Conservation (phyloP, 768 basidiomycete genomes). For the Hemileccinum impolitum region DNA sequence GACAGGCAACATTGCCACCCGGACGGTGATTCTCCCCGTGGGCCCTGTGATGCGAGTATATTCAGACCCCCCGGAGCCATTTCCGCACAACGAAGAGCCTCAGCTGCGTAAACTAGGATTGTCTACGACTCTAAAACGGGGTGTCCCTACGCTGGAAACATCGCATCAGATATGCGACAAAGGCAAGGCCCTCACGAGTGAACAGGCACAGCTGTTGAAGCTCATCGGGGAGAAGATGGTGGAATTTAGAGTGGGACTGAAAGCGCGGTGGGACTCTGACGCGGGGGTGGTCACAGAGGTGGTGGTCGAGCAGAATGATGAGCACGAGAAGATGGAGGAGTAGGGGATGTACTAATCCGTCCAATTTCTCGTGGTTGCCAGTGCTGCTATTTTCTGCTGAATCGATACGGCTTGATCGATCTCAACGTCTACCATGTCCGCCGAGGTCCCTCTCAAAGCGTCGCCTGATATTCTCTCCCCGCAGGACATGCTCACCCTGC, state of each 20-base stretch:
- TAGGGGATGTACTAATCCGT: slow-evolving; percentile 9
- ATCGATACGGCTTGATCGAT: slow-evolving; percentile 4
- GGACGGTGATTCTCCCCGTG: slow-evolving; percentile 70
- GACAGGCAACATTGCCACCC: slow-evolving; percentile 73
- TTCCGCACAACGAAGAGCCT: slow-evolving; percentile 97
- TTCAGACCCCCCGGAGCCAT: slow-evolving; percentile 80
- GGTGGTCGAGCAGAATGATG: slow-evolving; percentile 36
- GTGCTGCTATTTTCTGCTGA: slow-evolving; percentile 2
- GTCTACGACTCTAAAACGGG: slow-evolving; percentile 77
- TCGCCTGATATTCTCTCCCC: slow-evolving; percentile 64
- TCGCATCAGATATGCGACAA: slow-evolving; percentile 84
- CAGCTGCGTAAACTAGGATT: slow-evolving; percentile 92
- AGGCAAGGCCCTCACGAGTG: slow-evolving; percentile 74
- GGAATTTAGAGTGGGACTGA: slow-evolving; percentile 68
- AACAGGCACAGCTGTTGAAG: slow-evolving; percentile 93
- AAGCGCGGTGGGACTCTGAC: slow-evolving; percentile 68
- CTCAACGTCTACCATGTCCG: slow-evolving; percentile 26
- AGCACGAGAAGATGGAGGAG: slow-evolving; percentile 51
- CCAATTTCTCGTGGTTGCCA: too few species aligned
- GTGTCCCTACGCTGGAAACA: slow-evolving; percentile 78
- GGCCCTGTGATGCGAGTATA: slow-evolving; percentile 83
- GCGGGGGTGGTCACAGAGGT: slow-evolving; percentile 63
- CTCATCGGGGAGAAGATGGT: slow-evolving; percentile 89
- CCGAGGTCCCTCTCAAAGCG: slow-evolving; percentile 57
- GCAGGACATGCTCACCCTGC: slow-evolving; percentile 64